Percentiles rank a stretch among this genome's conserved stretches.
phyloP scores from a whole-genome alignment of 345 rosid genomes.

The Lepidium africanum region DNA sequence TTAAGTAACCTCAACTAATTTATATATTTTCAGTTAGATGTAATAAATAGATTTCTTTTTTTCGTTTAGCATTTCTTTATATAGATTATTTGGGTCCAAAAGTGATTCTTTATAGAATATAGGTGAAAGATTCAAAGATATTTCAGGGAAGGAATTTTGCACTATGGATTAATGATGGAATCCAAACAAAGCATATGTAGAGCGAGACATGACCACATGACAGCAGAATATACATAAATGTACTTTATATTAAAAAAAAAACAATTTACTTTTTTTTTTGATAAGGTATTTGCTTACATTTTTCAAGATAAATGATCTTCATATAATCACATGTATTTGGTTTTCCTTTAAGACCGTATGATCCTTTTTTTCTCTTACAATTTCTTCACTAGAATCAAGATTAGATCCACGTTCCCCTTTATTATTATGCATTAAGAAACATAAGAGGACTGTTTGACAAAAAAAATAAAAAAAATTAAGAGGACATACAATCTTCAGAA shows the following conservation, averaged over 20 bases:
- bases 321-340: background rate
- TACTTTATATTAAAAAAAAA: too few relatives aligned
- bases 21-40: background rate
- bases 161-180: too few relatives aligned
- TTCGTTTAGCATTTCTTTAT: too few relatives aligned
- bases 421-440: background rate
- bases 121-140: too few relatives aligned
- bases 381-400: background rate
- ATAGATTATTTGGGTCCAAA: too few relatives aligned
- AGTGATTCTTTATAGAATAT: too few relatives aligned
- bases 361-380: background rate
- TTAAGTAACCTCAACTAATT: background rate
- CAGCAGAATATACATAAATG: background rate
- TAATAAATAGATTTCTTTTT: too few relatives aligned
- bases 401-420: background rate
- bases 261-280: too few relatives aligned
- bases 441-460: too few relatives aligned
- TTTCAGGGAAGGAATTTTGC: too few relatives aligned
- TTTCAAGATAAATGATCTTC: background rate
- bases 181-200: background rate
- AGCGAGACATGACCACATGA: slow-evolving; percentile 2
- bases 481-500: background rate
- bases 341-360: background rate
- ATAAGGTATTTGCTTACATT: background rate
- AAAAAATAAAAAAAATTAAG: too few relatives aligned